phyloP scores from a whole-genome alignment of 805 yeast genomes.

The Kazachstania taianensis region DNA sequence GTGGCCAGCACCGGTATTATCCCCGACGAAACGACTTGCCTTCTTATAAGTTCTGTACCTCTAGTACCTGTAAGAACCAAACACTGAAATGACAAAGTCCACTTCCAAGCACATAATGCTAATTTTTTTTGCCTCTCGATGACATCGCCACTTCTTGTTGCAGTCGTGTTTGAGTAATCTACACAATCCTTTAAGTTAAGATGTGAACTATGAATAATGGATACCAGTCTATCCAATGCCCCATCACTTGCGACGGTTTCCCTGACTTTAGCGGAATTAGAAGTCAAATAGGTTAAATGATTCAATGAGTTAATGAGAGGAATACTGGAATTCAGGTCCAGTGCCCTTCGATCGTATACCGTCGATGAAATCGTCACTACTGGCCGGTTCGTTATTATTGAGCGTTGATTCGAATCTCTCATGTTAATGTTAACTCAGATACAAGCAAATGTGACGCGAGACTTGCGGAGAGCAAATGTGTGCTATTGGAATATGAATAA shows the following conservation, averaged over 20 bases:
- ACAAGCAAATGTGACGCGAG: too few species aligned
- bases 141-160: slow-evolving; percentile 15
- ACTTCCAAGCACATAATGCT: slow-evolving; percentile 83
- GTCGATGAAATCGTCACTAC: slow-evolving; percentile 86
- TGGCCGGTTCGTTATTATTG: slow-evolving; percentile 72
- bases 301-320: slow-evolving; percentile 88
- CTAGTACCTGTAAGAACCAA: slow-evolving; percentile 84
- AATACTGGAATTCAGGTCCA: slow-evolving; percentile 80
- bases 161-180: slow-evolving; percentile 12
- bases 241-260: slow-evolving; percentile 87
- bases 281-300: slow-evolving; percentile 77
- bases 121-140: slow-evolving; percentile 27
- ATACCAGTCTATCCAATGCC: slow-evolving; percentile 79
- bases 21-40: slow-evolving; percentile 84
- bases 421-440: too few species aligned
- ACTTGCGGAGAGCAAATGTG: too few species aligned
- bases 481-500: too few species aligned
- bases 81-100: slow-evolving; percentile 93
- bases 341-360: slow-evolving; percentile 82
- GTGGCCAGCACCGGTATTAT: slow-evolving; percentile 86
- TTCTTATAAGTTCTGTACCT: slow-evolving; percentile 79
- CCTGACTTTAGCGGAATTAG: slow-evolving; percentile 79
- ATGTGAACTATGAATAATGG: slow-evolving; percentile 74
- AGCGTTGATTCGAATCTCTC: slow-evolving; percentile 86
- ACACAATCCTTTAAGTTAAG: slow-evolving; percentile 18